Percentiles rank a stretch among this genome's conserved stretches.
phyloP scores from a whole-genome alignment of 306 rosid genomes.

The Prunus persica region DNA sequence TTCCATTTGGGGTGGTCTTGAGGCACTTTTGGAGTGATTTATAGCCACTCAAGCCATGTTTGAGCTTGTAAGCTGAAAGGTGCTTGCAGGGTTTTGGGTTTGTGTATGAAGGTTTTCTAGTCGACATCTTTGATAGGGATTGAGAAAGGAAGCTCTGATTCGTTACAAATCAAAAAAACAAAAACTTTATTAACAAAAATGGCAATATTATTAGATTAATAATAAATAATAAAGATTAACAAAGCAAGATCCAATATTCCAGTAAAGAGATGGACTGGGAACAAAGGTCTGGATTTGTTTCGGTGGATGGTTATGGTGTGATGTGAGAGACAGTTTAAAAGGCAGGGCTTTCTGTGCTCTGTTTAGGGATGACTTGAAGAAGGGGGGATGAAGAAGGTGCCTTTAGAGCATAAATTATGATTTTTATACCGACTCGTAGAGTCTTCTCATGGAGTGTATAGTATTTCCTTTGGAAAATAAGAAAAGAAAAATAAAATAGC shows the following conservation, averaged over 20 bases:
- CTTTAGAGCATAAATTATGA: neutral
- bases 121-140: slow-evolving; percentile 38
- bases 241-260: neutral
- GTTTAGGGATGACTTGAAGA: neutral
- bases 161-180: slow-evolving; percentile 15
- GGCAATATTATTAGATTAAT: neutral
- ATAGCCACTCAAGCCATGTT: slow-evolving; percentile 61
- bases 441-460: neutral
- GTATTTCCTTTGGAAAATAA: neutral
- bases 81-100: slow-evolving; percentile 77
- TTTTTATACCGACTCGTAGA: slow-evolving; percentile 10
- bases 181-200: slow-evolving; percentile 2
- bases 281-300: neutral
- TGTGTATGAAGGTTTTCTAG: slow-evolving; percentile 55
- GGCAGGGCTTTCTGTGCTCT: neutral
- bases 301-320: neutral
- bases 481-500: neutral
- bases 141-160: slow-evolving; percentile 28
- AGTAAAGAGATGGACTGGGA: neutral
- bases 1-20: slow-evolving; percentile 60
- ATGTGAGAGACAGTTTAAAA: neutral
- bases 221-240: neutral
- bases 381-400: neutral
- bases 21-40: slow-evolving; percentile 64
- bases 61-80: slow-evolving; percentile 77